Percentiles rank a stretch among this genome's conserved stretches.
Evolutionary conservation across 768 basidiomycete genomes (phyloP).

Genomic region (Suillus discolor): DNA sequence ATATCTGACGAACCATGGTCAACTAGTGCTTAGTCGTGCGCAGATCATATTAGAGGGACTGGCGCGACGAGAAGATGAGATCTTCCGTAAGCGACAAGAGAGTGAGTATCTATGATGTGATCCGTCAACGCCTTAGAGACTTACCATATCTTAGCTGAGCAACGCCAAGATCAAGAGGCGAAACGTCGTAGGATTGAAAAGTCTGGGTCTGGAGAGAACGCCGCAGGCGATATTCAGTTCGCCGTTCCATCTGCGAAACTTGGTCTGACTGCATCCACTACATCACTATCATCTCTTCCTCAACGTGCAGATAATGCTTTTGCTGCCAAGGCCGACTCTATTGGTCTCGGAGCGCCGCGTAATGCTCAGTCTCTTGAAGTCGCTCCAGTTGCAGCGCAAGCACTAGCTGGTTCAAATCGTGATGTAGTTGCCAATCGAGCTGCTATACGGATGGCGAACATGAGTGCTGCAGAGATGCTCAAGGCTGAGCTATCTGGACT

Average conservation of each 20-base stretch:
- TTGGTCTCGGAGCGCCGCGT: conserved; percentile 68
- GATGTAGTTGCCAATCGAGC: conserved; percentile 89
- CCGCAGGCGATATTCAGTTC: conserved; percentile 37
- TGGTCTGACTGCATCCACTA: conserved; percentile 26
- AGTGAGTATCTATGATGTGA: conserved; percentile 52
- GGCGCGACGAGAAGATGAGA: conserved; percentile 93
- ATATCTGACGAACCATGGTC: conserved; percentile 92
- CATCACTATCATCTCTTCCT: conserved; percentile 54
- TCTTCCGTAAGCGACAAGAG: conserved; percentile 91
- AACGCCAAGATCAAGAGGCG: conserved; percentile 88
- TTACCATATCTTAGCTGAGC: conserved; percentile 65
- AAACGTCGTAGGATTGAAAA: conserved; percentile 80
- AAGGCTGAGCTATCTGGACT: conserved; percentile 83
- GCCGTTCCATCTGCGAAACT: conserved; percentile 32
- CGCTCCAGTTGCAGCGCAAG: conserved; percentile 63
- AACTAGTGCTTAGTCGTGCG: conserved; percentile 80
- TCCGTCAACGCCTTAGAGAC: conserved; percentile 15
- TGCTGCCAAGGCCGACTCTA: conserved; percentile 75
- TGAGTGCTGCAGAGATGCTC: conserved; percentile 93
- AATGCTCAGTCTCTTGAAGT: conserved; percentile 60
- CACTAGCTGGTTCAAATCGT: conserved; percentile 83
- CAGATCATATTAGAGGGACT: conserved; percentile 96
- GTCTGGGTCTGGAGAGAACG: conserved; percentile 41
- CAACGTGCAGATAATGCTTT: conserved; percentile 68
- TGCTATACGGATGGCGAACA: conserved; percentile 93